Evolutionary conservation across 2,329 filamentous ascomycete species (phyloP), one percentile per base, ranked within the genome.

Genomic region (Teratosphaeria viscida): DNA sequence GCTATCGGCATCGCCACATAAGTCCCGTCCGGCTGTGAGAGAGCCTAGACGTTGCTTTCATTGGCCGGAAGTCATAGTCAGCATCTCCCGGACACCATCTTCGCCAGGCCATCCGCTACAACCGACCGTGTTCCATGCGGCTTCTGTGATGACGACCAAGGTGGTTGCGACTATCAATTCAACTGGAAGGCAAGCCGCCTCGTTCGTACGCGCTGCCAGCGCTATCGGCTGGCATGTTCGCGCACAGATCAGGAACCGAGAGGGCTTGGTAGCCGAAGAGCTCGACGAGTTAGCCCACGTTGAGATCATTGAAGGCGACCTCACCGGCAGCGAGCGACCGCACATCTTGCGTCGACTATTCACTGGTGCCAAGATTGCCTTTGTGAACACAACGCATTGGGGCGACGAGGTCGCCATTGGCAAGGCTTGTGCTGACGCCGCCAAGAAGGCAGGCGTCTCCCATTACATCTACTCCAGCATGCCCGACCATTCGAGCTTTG

Each of bases 321-420:
- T 97, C 23, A 66, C 67, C 32, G 71, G 70, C 29, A n/a, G 12
- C 23, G 66, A 67, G n/a, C 66, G 66, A 37, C 61, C 63, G 12
- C 62, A 62, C 11, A 62, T 74, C 3, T 62, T 74, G 16, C 62
- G 65, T 26, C 62, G 62, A 52, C 67, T 74, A 16, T 97, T 97
- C 79, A 79, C 82, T 43, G 90, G 89, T 62, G 88, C 89, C 26
- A 88, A 95, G 67, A 82, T 95, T 57, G 94, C 94, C 61, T 99
- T 97, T 75, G 91, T 97, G 78, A 99, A 99, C 78, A 99, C 94
- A 52, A 95, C 91, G 5, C 95, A 95, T 69, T 96, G 95, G 78
- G 94, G 92, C 57, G 91, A 97, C 75, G 94, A 99, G 78, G 82
- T 94, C 60, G 85, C 86, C 47, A 95, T 96, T 66, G 94, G 94